phyloP scores from a whole-genome alignment of 2,329 filamentous ascomycete species.

The Drechslera avenae region DNA sequence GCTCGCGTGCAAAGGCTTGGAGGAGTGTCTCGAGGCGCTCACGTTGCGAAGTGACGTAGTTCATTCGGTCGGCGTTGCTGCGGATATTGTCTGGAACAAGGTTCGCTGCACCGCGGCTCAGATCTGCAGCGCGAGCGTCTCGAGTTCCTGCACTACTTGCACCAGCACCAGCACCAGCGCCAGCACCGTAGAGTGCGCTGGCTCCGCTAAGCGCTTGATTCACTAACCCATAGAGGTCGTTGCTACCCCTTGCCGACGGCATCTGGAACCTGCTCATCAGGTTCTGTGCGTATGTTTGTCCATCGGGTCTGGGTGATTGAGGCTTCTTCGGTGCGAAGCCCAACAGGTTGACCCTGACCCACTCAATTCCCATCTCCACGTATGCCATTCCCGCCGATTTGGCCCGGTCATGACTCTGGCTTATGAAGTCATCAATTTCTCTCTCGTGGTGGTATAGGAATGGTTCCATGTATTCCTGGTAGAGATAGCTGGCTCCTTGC shows the following conservation, averaged over 20 bases:
- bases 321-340: constrained; percentile 66
- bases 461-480: constrained; percentile 83
- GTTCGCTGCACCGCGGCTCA: constrained; percentile 60
- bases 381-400: constrained; percentile 73
- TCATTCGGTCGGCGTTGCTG: constrained; percentile 69
- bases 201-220: constrained; percentile 73
- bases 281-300: constrained; percentile 72
- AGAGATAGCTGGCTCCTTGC: constrained; percentile 87
- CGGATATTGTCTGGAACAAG: constrained; percentile 73
- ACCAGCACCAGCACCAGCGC: background rate
- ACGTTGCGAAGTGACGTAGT: constrained; percentile 77
- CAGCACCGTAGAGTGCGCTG: constrained; percentile 52
- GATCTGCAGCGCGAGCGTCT: constrained; percentile 54
- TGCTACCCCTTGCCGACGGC: constrained; percentile 67
- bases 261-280: constrained; percentile 87
- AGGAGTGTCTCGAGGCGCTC: constrained; percentile 77
- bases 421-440: constrained; percentile 90
- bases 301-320: constrained; percentile 53
- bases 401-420: constrained; percentile 76
- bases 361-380: constrained; percentile 54
- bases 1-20: constrained; percentile 79
- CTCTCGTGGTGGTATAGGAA: constrained; percentile 86
- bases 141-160: constrained; percentile 29
- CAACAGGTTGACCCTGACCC: constrained; percentile 76
- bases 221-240: constrained; percentile 79